Evolutionary conservation across 352 stramenopile species (phyloP), one percentile per base, ranked within the genome.

Genomic region (Pythium utonaiense): DNA sequence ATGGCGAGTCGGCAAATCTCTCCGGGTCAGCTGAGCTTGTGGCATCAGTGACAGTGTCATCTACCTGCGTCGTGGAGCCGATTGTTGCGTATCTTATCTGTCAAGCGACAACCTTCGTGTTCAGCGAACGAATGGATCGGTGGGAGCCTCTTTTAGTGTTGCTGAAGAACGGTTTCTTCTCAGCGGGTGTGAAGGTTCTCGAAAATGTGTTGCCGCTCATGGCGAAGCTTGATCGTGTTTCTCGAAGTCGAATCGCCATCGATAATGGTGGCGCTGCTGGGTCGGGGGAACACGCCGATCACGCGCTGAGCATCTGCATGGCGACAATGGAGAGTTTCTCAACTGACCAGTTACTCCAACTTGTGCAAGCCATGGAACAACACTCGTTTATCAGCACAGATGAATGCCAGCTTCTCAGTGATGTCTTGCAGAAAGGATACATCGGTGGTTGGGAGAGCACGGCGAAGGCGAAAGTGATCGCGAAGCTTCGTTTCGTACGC

Each of bases 71-170:
- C 41, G 88, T 80, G 0, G 83, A 95, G 47, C 83, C 86, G 16
- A 93, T 95, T 56, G 86, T 95, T 6, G 82, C 85, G 3, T 95
- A 95, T 62, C 70, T 88, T 4, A 78, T 95, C n/a, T 93, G 83
- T 34, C 86, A 95, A 62, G 74, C 86, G 48, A 87, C 81, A 38
- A 86, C 77, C 1, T 91, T 91, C 41, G 47, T 95, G 31, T 93
- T 79, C 54, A 85, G 64, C 17, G 75, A 88, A 48, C 68, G 81
- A 3, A 77, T 95, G 21, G 86, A 95, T 70, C 82, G 85, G 16
- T 95, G 82, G 82, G 84, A 93, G 38, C 86, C 86, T 1, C 64
- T 95, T 27, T 53, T 95, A 2, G 70, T 91, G 4, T 60, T 95
- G 33, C 56, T 95, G 0, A 91, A 93, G 62, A 73, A 79, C 30